A percentile compares a stretch with the other conserved stretches of the same genome.
phyloP scores from a whole-genome alignment of 257 asterid species.

The Oldenlandia corymbosa region DNA sequence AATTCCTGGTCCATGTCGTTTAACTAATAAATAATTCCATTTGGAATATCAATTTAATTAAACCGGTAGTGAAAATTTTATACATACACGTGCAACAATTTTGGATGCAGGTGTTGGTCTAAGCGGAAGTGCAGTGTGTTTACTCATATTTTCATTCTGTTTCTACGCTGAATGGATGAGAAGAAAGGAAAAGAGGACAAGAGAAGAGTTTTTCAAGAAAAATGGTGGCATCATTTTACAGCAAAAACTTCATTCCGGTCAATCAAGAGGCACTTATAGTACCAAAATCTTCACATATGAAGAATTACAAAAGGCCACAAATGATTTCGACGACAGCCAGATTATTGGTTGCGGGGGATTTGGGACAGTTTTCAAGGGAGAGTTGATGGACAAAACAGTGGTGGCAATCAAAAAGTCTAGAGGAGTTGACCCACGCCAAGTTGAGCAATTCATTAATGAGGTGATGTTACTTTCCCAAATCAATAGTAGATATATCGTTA shows the following conservation, averaged over 20 bases:
- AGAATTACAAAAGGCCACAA: conserved; percentile 9
- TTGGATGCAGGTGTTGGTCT: neutral
- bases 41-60: no score
- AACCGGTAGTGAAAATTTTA: no score
- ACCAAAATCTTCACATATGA: conserved; percentile 4
- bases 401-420: conserved; percentile 16
- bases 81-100: neutral
- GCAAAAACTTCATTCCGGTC: neutral
- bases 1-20: no score
- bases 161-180: neutral
- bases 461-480: conserved; percentile 29
- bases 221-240: neutral
- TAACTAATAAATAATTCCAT: no score
- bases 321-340: neutral
- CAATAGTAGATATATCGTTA: neutral
- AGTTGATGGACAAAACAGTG: neutral
- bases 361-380: conserved; percentile 19
- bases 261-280: neutral
- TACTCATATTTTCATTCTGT: neutral
- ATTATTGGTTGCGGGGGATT: conserved; percentile 12
- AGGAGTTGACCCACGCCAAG: conserved; percentile 10
- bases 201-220: neutral
- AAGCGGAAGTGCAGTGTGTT: neutral
- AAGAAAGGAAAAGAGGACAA: neutral
- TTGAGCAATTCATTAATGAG: conserved; percentile 35